Evolutionary conservation across 2,329 filamentous ascomycete species (phyloP).

Genomic region (Trichoderma gracile): DNA sequence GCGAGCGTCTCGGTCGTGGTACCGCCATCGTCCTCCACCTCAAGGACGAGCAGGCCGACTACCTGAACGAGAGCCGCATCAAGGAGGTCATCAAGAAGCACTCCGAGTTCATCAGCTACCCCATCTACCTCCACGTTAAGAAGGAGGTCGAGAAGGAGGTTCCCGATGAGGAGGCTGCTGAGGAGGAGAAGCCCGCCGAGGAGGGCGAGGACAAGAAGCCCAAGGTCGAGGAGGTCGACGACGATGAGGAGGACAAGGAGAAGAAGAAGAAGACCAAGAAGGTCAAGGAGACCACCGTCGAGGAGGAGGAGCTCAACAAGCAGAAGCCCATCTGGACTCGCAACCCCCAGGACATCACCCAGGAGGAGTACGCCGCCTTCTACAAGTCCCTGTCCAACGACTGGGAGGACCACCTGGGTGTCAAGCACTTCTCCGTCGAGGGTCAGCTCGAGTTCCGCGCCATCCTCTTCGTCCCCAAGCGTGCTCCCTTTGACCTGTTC

Average conservation of each 20-base stretch:
- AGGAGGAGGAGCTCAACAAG: constrained; percentile 99
- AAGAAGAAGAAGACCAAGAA: constrained; percentile 99
- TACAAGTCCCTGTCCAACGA: constrained; percentile 99
- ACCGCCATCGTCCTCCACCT: constrained; percentile 98
- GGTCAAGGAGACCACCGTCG: constrained; percentile 96
- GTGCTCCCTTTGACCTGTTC: constrained; percentile 98
- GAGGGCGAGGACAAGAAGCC: constrained; percentile 90
- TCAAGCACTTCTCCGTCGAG: constrained; percentile 99
- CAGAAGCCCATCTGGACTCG: constrained; percentile 99
- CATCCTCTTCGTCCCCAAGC: constrained; percentile 99
- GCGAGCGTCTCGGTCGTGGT: constrained; percentile 87
- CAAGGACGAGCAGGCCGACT: constrained; percentile 98
- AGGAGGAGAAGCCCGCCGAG: constrained; percentile 65
- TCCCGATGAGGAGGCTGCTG: constrained; percentile 82
- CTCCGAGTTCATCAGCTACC: constrained; percentile 99
- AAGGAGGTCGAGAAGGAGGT: constrained; percentile 99
- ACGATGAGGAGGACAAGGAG: constrained; percentile 81
- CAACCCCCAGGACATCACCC: constrained; percentile 91
- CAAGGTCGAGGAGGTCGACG: constrained; percentile 90
- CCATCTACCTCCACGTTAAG: constrained; percentile 98
- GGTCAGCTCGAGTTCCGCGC: constrained; percentile 99
- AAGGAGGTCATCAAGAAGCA: constrained; percentile 99
- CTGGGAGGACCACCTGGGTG: constrained; percentile 98
- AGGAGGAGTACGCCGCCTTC: constrained; percentile 97
- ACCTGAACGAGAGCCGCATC: constrained; percentile 97